Evolutionary conservation across 1,284 basidiomycete genomes (phyloP).

Genomic region (Ceraceosorus guamensis): DNA sequence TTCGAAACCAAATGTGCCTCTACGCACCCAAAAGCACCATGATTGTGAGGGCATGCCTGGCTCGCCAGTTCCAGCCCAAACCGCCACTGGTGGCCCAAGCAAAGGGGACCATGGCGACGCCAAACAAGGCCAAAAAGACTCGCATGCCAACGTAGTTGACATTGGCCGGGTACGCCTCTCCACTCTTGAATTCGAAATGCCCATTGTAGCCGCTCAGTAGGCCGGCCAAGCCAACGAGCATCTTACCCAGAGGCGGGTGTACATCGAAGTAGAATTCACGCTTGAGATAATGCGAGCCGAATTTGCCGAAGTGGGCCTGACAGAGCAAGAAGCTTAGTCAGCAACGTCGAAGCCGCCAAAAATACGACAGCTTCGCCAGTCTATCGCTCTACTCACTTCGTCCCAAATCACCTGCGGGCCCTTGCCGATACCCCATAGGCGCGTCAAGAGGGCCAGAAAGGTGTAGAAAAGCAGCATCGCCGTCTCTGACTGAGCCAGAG

Average conservation of each 20-base stretch:
- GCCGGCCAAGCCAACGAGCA: constrained; percentile 91
- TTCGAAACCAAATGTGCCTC: background rate
- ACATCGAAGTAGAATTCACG: constrained; percentile 53
- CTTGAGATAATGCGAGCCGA: constrained; percentile 81
- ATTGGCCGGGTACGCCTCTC: constrained; percentile 69
- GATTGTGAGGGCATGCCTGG: constrained; percentile 81
- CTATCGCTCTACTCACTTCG: constrained; percentile 54
- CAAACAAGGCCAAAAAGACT: constrained; percentile 85
- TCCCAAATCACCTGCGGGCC: constrained; percentile 89
- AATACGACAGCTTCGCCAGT: background rate
- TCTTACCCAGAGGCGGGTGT: constrained; percentile 97
- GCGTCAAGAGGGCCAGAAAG: constrained; percentile 83
- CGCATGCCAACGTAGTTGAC: constrained; percentile 93
- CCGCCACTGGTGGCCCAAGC: constrained; percentile 96
- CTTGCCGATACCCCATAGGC: constrained; percentile 88
- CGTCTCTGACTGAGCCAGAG: constrained; percentile 26
- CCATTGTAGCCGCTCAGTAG: constrained; percentile 86
- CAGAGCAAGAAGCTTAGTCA: background rate
- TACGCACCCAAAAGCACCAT: constrained; percentile 63
- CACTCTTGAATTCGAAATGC: constrained; percentile 88
- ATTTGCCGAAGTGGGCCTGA: constrained; percentile 47
- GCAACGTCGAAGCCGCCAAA: too few species aligned
- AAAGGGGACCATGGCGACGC: constrained; percentile 88
- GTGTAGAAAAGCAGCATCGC: constrained; percentile 65
- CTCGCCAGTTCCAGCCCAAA: constrained; percentile 80